Base-by-base conservation (phyloP, 169 alveolate genomes). In the Cyclospora cayetanensis region DNA sequence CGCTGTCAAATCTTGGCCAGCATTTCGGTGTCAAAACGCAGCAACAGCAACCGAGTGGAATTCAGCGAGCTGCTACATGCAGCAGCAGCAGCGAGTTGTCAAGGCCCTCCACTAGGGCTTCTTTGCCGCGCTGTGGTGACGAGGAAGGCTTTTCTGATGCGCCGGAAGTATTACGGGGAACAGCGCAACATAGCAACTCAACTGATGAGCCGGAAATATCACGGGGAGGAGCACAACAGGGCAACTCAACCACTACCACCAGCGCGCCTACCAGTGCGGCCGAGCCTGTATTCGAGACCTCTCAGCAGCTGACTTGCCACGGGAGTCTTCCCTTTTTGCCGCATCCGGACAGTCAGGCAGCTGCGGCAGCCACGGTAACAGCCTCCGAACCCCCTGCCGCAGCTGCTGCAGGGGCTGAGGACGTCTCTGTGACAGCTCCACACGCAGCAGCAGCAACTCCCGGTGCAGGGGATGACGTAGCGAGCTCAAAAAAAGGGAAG, bases 341-440 rank as follows among this genome's bases (percentile, higher is more conserved):
- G 2, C 65, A 76, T 0, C 31, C 27, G 7, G 66, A 76, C 27
- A 80, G 76, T 31, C 90, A 2, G 52, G 74, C 74, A 79, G 66
- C 86, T 20, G 87, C 87, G 46, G 87, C 87, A 29, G 87, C 60
- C n/a, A 65, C 60, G 46, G 87, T 46, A 27, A 42, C 87, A 31
- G 87, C 87, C 5, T 70, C 83, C 12, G 83, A 70, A 20, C 83
- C 83, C 34, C 83, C 83, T 2, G 53, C 55, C 41, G 34, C 63
- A 20, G 91, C 50, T 2, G 27, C 53, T 0, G 82, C 46, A 1
- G 80, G 7, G 25, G 80, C 50, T 11, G 83, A 41, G 41, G 60
- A 41, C 20, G 87, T 41, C 43, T 43, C 70, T 2, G 90, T 74
- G 7, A 52, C 90, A 52, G 55, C 90, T 11, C 31, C 74, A 20